A percentile compares a stretch with the other conserved stretches of the same genome.
Conservation (phyloP, 2,329 filamentous ascomycete species). For the Trichoderma sp. region DNA sequence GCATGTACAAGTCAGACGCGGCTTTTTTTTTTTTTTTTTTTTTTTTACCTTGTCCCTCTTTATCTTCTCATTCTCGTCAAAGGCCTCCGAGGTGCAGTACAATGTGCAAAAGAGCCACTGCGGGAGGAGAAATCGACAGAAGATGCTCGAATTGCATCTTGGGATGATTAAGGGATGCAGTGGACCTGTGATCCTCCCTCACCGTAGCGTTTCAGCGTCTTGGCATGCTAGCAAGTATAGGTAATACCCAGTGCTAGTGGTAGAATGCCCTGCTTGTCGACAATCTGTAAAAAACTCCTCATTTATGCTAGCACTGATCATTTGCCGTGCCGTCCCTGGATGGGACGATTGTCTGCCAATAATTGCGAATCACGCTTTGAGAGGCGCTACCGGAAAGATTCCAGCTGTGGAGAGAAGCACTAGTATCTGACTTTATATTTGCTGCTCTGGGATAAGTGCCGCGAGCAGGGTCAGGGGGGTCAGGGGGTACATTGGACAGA, state of each 20-base stretch:
- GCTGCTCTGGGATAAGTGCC: conserved; percentile 22
- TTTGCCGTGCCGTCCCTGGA: background rate
- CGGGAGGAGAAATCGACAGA: background rate
- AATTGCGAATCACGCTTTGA: background rate
- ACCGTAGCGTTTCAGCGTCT: conserved; percentile 8
- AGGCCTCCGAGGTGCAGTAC: background rate
- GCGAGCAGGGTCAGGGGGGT: background rate
- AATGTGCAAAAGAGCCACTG: background rate
- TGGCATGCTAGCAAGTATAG: background rate
- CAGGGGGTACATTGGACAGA: background rate
- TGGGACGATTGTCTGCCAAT: conserved; percentile 10
- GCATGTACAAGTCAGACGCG: conserved; percentile 16
- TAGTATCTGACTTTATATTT: conserved; percentile 22
- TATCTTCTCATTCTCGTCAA: background rate
- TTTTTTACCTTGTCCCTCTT: background rate
- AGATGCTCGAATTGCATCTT: background rate
- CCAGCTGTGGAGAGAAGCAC: conserved; percentile 10
- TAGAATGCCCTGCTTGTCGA: conserved; percentile 1
- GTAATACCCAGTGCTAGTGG: background rate
- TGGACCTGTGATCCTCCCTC: conserved; percentile 1
- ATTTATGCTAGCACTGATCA: background rate
- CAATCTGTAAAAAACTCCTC: background rate
- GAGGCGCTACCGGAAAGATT: conserved; percentile 2
- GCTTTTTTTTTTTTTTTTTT: background rate
- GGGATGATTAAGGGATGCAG: conserved; percentile 17